These are phyloP conservation scores for Warburgia ugandensis DNA, from an alignment of 164 flowering plant species.

Conservation along the genomic window DNA sequence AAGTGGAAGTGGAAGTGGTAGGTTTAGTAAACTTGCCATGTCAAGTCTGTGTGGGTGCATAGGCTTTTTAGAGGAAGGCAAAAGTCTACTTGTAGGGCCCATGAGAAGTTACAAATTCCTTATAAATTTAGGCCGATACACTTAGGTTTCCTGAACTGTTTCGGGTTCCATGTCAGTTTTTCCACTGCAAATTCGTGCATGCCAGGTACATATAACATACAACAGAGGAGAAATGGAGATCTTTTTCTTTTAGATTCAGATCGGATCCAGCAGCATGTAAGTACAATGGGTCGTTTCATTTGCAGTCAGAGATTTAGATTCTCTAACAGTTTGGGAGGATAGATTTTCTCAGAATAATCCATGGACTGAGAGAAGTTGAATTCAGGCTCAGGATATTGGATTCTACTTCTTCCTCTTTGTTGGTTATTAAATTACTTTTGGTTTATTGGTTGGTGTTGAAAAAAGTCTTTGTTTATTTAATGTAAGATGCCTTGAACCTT, in stretches of 20 bases:
- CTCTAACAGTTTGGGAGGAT: not conserved
- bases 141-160: constrained; percentile 1
- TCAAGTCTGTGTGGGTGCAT: no score
- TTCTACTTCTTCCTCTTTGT: not conserved
- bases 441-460: not conserved
- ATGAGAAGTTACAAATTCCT: not conserved
- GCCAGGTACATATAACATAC: not conserved
- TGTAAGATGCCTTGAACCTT: not conserved
- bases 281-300: constrained; percentile 7
- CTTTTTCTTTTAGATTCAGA: constrained; percentile 12
- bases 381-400: no score
- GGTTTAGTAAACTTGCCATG: no score
- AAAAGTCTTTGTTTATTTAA: not conserved
- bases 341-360: no score
- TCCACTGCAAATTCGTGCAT: constrained; percentile 1
- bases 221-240: constrained; percentile 3
- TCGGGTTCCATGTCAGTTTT: not conserved
- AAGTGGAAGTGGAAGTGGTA: no score
- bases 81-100: not conserved
- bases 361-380: no score
- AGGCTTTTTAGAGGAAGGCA: no score
- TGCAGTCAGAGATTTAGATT: constrained; percentile 2
- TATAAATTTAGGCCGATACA: not conserved
- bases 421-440: no score
- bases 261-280: constrained; percentile 9